Base-by-base conservation (phyloP, 2,329 filamentous ascomycete species). In the Ramularia endophylla region DNA sequence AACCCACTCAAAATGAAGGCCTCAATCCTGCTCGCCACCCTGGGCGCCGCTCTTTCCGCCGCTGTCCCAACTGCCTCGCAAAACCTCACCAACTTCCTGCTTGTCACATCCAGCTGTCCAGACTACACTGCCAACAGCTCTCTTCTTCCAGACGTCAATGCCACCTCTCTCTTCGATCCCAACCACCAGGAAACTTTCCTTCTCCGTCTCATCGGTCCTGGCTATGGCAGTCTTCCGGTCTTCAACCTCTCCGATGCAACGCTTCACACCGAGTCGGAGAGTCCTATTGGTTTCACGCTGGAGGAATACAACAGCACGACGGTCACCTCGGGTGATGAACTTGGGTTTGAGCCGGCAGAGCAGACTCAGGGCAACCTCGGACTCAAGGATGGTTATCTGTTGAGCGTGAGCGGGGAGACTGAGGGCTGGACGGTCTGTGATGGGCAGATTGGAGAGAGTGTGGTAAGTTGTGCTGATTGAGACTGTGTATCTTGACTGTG, bases 361-460 rank as follows among this genome's bases (percentile, higher is more conserved):
- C 56, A 63, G 44, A 44, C 48, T n/a, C 45, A 28, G 11, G 63
- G 63, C 1, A 64, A 63, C 39, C 29, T 68, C 34, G 60, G 41
- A 41, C 38, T 68, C 41, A 45, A 56, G 37, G 51, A 53, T 11
- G 65, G 61, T 22, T 66, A 64, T 45, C 38, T 68, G 18, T 31
- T 68, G 27, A 62, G 57, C 1, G 64, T 67, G 16, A 54, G 55
- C 35, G 65, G 61, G 1, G 44, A 59, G 36, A 59, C 39, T 8
- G 53, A 58, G 36, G 65, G 65, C 0, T 69, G 65, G 66, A 65
- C 54, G 32, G 52, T 68, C 29, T 69, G 66, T 40, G 44, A 57
- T 15, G 63, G 59, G 22, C 6, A 25, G 22, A 39, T 63, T 25
- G 54, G 51, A 12, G 47, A 57, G 43, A 46, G 48, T 8, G 62